These are phyloP conservation scores for Populus tomentosa DNA, from an alignment of 441 rosid genomes.

Conservation along the genomic window DNA sequence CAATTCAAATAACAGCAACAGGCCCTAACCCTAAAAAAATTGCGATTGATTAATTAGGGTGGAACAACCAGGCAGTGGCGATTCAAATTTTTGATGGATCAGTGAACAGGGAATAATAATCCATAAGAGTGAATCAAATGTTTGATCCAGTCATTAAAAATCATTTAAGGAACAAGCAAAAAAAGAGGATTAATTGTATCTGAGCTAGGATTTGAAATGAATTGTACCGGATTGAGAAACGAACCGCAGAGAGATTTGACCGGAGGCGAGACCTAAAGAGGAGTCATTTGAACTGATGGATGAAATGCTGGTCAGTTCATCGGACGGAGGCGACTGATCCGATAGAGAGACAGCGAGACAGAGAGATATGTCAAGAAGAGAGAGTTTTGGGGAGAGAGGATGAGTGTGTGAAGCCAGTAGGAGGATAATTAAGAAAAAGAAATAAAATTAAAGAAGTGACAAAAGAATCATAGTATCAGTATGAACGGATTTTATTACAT, in stretches of 20 bases:
- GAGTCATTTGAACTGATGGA: slow-evolving; percentile 26
- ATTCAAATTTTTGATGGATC: slow-evolving; percentile 23
- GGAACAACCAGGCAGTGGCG: slow-evolving; percentile 7
- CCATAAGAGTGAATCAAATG: slow-evolving; percentile 2
- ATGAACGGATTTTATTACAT: not conserved
- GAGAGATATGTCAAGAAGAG: not conserved
- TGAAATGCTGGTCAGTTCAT: slow-evolving; percentile 15
- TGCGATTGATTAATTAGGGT: not conserved
- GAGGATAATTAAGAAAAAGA: slow-evolving; percentile 13
- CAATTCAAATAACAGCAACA: slow-evolving; percentile 3
- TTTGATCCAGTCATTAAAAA: slow-evolving; percentile 9
- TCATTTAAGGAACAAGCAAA: not conserved
- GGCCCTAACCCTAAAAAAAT: slow-evolving; percentile 26
- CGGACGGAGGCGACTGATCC: slow-evolving; percentile 26
- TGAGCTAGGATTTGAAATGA: slow-evolving; percentile 6
- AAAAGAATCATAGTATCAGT: not conserved
- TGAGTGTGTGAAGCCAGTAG: not conserved
- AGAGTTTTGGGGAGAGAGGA: not conserved
- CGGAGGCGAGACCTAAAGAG: slow-evolving; percentile 17
- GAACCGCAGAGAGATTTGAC: slow-evolving; percentile 11
- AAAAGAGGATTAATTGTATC: slow-evolving; percentile 11
- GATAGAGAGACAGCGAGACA: slow-evolving; percentile 9
- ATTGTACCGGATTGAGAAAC: slow-evolving; percentile 11
- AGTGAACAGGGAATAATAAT: slow-evolving; percentile 27
- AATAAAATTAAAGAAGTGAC: not conserved